Percentiles rank a stretch among this genome's conserved stretches.
These are phyloP conservation scores for Malassezia sympodialis DNA, from an alignment of 1,284 basidiomycete species.

Conservation along the genomic window DNA sequence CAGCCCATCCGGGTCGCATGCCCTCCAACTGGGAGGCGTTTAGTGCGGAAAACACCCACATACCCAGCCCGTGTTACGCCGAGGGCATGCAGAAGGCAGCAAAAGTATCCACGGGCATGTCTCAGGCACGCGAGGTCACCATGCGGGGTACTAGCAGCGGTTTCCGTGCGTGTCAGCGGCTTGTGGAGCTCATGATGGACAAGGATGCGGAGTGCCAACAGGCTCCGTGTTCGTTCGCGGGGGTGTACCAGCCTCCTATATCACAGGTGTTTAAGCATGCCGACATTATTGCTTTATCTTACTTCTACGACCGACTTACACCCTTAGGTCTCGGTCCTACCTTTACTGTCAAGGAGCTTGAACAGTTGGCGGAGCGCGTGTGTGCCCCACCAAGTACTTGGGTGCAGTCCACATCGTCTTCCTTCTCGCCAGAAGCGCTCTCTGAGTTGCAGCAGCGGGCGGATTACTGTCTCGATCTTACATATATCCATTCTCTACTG, in stretches of 20 bases:
- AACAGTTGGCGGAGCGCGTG: slow-evolving; percentile 30
- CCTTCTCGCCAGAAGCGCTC: slow-evolving; percentile 53
- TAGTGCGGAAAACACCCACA: slow-evolving; percentile 40
- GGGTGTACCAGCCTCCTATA: slow-evolving; percentile 92
- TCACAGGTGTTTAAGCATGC: slow-evolving; percentile 64
- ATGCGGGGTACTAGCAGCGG: slow-evolving; percentile 55
- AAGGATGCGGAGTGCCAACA: slow-evolving; percentile 76
- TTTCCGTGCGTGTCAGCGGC: slow-evolving; percentile 72
- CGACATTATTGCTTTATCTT: slow-evolving; percentile 56
- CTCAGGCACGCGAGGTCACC: slow-evolving; percentile 23
- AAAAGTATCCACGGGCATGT: slow-evolving; percentile 56
- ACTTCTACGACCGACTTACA: slow-evolving; percentile 87
- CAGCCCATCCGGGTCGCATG: slow-evolving; percentile 16
- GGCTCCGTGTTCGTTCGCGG: slow-evolving; percentile 88
- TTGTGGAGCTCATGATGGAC: slow-evolving; percentile 80
- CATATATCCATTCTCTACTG: slow-evolving; percentile 82
- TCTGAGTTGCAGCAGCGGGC: slow-evolving; percentile 70
- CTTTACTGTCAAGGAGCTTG: slow-evolving; percentile 34
- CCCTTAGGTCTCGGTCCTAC: slow-evolving; percentile 59
- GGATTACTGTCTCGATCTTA: slow-evolving; percentile 89
- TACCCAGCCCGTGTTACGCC: slow-evolving; percentile 74
- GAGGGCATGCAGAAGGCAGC: slow-evolving; percentile 60
- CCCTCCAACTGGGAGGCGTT: slow-evolving; percentile 20
- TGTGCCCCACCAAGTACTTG: slow-evolving; percentile 23
- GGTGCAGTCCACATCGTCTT: slow-evolving; percentile 10